Evolutionary conservation across 768 basidiomycete species (phyloP).

Genomic region (Russula sp.): DNA sequence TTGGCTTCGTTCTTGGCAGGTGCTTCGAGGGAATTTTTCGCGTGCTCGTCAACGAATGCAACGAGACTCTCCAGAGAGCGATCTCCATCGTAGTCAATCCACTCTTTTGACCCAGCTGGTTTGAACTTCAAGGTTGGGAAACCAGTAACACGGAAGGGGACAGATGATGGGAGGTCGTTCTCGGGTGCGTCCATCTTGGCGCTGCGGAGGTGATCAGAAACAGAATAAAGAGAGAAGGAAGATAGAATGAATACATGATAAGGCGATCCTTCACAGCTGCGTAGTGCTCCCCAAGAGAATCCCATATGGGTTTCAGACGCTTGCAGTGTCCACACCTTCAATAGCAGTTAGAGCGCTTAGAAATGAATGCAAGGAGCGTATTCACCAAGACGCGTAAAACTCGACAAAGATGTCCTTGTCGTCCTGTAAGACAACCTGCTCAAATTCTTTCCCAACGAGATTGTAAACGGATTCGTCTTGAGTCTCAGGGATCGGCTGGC

Average conservation of each 20-base stretch:
- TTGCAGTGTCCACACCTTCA: slow-evolving; percentile 91
- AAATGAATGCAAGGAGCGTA: slow-evolving; percentile 19
- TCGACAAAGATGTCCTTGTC: slow-evolving; percentile 93
- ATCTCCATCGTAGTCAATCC: slow-evolving; percentile 92
- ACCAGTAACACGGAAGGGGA: slow-evolving; percentile 79
- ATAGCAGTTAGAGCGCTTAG: background rate
- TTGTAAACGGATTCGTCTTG: slow-evolving; percentile 81
- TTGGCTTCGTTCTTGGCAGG: slow-evolving; percentile 25
- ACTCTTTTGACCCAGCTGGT: slow-evolving; percentile 77
- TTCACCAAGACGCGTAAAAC: slow-evolving; percentile 94
- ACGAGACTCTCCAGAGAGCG: slow-evolving; percentile 81
- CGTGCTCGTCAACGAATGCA: slow-evolving; percentile 75
- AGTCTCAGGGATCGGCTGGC: slow-evolving; percentile 72
- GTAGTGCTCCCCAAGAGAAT: slow-evolving; percentile 82
- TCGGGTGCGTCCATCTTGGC: slow-evolving; percentile 96
- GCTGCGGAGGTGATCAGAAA: slow-evolving; percentile 35
- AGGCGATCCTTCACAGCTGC: slow-evolving; percentile 65
- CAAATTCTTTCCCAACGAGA: slow-evolving; percentile 86
- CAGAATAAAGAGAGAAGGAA: background rate
- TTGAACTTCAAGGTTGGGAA: slow-evolving; percentile 99
- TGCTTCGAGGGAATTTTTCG: slow-evolving; percentile 64
- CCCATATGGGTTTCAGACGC: slow-evolving; percentile 93
- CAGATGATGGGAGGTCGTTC: slow-evolving; percentile 89
- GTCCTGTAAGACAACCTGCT: slow-evolving; percentile 79
- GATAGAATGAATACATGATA: slow-evolving; percentile 52